A percentile compares a stretch with the other conserved stretches of the same genome.
Conservation (phyloP, 2,329 filamentous ascomycete species). For the Clarireedia homoeocarpa region DNA sequence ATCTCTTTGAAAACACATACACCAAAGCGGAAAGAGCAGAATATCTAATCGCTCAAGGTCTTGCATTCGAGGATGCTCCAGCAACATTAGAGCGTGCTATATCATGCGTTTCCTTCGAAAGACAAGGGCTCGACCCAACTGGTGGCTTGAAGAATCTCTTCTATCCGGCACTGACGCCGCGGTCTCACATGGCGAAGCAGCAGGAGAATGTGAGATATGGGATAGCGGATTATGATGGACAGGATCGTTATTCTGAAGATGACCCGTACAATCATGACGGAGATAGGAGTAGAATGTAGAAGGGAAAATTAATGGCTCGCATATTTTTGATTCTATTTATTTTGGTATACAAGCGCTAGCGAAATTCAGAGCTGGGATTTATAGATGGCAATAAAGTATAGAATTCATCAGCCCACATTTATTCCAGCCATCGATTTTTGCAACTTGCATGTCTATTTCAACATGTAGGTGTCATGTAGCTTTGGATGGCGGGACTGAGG, state of each 20-base stretch:
- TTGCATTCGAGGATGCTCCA: conserved; percentile 20
- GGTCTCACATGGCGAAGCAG: not conserved
- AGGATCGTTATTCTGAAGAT: not conserved
- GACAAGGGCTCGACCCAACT: not conserved
- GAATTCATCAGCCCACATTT: no score
- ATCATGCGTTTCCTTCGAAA: not conserved
- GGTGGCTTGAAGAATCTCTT: not conserved
- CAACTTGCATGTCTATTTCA: no score
- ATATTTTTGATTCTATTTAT: not conserved
- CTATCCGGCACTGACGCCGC: not conserved
- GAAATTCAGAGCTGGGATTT: not conserved
- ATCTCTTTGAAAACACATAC: conserved; percentile 24
- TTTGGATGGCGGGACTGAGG: no score
- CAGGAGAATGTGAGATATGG: conserved; percentile 3
- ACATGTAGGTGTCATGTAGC: no score
- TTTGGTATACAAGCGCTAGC: not conserved
- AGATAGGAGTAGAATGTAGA: not conserved
- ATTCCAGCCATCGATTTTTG: no score
- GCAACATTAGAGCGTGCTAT: conserved; percentile 17
- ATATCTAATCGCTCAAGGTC: conserved; percentile 20
- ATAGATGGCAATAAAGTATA: not conserved
- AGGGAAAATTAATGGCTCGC: not conserved
- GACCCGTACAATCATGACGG: conserved; percentile 4
- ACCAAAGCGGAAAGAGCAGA: conserved; percentile 24
- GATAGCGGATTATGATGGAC: conserved; percentile 2